A percentile compares a stretch with the other conserved stretches of the same genome.
phyloP scores from a whole-genome alignment of 2,329 filamentous ascomycete species.

The Pestalotiopsis sp. region DNA sequence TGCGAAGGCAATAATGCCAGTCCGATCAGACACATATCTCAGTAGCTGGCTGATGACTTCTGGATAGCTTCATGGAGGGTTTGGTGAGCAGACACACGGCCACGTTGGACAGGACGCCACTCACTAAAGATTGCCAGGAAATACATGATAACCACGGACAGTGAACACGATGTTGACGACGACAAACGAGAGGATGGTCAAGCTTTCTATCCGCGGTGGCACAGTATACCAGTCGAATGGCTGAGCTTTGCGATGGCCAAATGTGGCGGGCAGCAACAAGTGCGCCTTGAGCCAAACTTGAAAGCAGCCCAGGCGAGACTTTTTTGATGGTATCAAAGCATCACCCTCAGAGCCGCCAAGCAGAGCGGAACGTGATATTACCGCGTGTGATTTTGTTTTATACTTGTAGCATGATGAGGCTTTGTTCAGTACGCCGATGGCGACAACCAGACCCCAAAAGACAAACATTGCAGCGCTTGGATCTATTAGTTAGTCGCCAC shows the following conservation, averaged over 20 bases:
- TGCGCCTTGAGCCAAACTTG: conserved; percentile 35
- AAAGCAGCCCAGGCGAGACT: not conserved
- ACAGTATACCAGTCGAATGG: conserved; percentile 49
- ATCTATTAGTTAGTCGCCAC: not conserved
- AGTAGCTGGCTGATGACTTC: conserved; percentile 37
- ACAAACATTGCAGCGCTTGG: conserved; percentile 36
- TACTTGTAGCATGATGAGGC: conserved; percentile 17
- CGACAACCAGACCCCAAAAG: conserved; percentile 44
- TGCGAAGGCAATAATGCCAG: conserved; percentile 65
- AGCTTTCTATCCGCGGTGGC: conserved; percentile 45
- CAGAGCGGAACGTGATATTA: conserved; percentile 9
- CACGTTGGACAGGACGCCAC: conserved; percentile 15
- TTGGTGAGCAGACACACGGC: conserved; percentile 11
- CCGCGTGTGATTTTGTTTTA: conserved; percentile 8
- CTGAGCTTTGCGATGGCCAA: conserved; percentile 45
- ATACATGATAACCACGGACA: conserved; percentile 39
- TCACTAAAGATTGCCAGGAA: conserved; percentile 43
- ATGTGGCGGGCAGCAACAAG: conserved; percentile 43
- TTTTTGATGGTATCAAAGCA: not conserved
- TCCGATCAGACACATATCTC: conserved; percentile 65
- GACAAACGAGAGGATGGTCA: conserved; percentile 41
- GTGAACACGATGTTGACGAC: conserved; percentile 41
- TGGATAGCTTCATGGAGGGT: conserved; percentile 33
- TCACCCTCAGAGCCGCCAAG: not conserved
- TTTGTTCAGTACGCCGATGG: conserved; percentile 38